These are phyloP conservation scores for Acacia melanoxylon DNA, from an alignment of 306 rosid species.

Conservation along the genomic window DNA sequence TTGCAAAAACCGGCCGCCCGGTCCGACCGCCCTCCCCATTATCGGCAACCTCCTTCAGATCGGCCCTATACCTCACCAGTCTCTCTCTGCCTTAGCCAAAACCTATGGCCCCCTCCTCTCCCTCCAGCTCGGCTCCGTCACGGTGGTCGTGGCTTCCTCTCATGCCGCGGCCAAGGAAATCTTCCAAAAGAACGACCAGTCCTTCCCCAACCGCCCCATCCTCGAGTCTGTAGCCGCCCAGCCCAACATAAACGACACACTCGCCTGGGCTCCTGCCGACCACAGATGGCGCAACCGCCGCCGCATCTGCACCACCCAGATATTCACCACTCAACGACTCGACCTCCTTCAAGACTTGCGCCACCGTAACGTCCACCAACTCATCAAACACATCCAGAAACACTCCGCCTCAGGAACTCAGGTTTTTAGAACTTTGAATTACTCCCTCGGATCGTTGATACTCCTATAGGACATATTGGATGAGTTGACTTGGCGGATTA, in stretches of 20 bases:
- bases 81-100: conserved; percentile 43
- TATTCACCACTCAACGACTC: conserved; percentile 50
- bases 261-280: conserved; percentile 58
- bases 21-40: conserved; percentile 54
- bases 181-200: conserved; percentile 52
- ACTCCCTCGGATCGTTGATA: no score
- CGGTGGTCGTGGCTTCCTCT: conserved; percentile 48
- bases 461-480: no score
- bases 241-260: conserved; percentile 57
- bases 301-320: conserved; percentile 52
- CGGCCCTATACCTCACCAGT: conserved; percentile 42
- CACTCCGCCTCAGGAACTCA: neutral
- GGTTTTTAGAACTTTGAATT: neutral
- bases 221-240: conserved; percentile 51
- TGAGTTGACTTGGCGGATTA: no score
- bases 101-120: conserved; percentile 56
- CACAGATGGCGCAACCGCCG: conserved; percentile 54
- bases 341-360: conserved; percentile 52
- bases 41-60: conserved; percentile 64
- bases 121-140: conserved; percentile 51
- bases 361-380: conserved; percentile 43
- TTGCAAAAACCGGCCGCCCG: conserved; percentile 36
- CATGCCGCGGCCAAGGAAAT: conserved; percentile 50
- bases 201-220: conserved; percentile 48
- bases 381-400: conserved; percentile 34